Evolutionary conservation across 164 flowering plant species (phyloP), one percentile per base, ranked within the genome.

Genomic region (Stephania yunnanensis): DNA sequence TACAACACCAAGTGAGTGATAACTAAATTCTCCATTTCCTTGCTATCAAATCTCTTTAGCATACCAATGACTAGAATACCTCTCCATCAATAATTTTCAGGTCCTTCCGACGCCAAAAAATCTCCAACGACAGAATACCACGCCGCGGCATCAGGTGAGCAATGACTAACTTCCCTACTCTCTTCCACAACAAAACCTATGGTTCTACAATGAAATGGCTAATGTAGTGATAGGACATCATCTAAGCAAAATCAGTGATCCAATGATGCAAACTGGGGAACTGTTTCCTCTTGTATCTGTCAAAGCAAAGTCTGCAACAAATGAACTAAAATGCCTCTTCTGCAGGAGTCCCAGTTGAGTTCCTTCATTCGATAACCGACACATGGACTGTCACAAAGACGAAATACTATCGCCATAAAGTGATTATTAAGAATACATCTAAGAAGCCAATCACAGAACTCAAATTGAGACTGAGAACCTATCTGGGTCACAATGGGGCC

Each of bases 401-500:
- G 8, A 84, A 80, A 7, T 88, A 78, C 68, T 91, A 91, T 73
- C 80, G 89, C 7, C 98, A 94, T 87, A 84, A 79, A 75, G 96
- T 94, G 69, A 72, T 81, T 2, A 85, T 91, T 66, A 92, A 85
- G 87, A 94, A 92, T 82, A 82, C 31, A 5, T 92, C 93, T 0
- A n/a, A 75, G 70, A 91, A 86, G 86, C 84, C 89, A n/a, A 80
- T 92, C 1, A 83, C 79, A 36, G 74, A 84, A 46, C 85, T 95
- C 4, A 88, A 87, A 78, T 72, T 95, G 73, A 46, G 1, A 53
- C 46, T 92, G 85, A 87, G 30, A 81, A 87, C 74, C 88, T 95
- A 0, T 76, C 87, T 7, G 98, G 98, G 11, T 68, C 89, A 1
- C 2, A 90, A 30, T 95, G 91, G 91, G 98, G 97, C 31, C 89